These are phyloP conservation scores for Turritis glabra DNA, from an alignment of 345 rosid species.

Conservation along the genomic window DNA sequence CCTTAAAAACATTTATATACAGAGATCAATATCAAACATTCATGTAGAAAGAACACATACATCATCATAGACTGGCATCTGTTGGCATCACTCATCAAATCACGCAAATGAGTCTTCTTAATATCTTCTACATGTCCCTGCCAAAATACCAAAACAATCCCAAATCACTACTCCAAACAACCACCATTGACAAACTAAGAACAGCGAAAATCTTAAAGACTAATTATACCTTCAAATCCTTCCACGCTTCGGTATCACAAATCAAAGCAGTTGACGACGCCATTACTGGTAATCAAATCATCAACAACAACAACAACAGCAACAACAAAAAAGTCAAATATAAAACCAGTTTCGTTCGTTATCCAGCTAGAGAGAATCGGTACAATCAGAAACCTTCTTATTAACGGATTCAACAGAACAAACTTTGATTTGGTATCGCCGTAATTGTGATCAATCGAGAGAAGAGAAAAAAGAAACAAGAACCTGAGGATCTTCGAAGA, in stretches of 20 bases:
- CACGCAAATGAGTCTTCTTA: conserved; percentile 77
- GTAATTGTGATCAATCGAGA: neutral
- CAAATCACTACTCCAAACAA: conserved; percentile 7
- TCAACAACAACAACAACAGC: neutral
- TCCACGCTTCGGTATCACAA: conserved; percentile 76
- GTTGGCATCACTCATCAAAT: conserved; percentile 62
- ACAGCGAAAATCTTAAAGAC: neutral
- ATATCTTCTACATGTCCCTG: conserved; percentile 76
- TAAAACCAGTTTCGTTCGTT: neutral
- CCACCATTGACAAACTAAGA: neutral
- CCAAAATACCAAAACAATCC: neutral
- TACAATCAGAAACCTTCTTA: neutral
- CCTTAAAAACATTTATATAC: no score
- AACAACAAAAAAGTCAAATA: neutral
- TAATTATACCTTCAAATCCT: conserved; percentile 72
- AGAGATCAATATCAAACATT: no score
- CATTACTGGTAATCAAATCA: conserved; percentile 41
- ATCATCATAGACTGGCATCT: conserved; percentile 77
- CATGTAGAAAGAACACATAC: conserved; percentile 53
- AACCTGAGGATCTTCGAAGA: conserved; percentile 20
- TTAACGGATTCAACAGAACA: conserved; percentile 1
- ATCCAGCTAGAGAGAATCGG: neutral
- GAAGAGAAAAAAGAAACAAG: neutral
- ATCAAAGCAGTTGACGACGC: conserved; percentile 64
- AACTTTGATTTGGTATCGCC: neutral